These are phyloP conservation scores for Alternaria rosae DNA, from an alignment of 2,329 filamentous ascomycete genomes.

Conservation along the genomic window DNA sequence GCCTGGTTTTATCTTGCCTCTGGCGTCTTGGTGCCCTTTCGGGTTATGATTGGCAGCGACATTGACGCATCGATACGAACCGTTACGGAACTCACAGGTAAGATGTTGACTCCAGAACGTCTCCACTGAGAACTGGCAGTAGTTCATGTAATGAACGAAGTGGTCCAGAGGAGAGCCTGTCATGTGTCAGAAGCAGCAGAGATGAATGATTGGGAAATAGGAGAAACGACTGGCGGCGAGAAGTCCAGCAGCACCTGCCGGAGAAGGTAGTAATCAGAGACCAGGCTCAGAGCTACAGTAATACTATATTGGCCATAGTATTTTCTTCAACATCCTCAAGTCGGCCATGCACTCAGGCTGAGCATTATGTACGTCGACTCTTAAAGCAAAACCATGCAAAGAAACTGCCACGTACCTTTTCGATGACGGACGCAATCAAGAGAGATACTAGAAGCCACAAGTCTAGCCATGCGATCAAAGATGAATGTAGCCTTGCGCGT, in stretches of 20 bases:
- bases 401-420: slow-evolving; percentile 22
- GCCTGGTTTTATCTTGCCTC: slow-evolving; percentile 54
- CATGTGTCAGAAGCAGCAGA: not conserved
- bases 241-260: too few species aligned
- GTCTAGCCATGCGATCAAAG: slow-evolving; percentile 12
- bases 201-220: not conserved
- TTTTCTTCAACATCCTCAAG: too few species aligned
- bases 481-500: slow-evolving; percentile 51
- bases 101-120: not conserved
- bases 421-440: slow-evolving; percentile 54
- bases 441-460: slow-evolving; percentile 61
- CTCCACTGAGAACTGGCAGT: slow-evolving; percentile 26
- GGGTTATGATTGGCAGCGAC: slow-evolving; percentile 45
- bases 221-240: too few species aligned
- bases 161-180: not conserved
- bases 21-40: slow-evolving; percentile 57
- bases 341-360: too few species aligned
- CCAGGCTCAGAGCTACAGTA: too few species aligned
- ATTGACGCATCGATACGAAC: slow-evolving; percentile 37
- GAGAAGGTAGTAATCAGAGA: too few species aligned
- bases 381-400: too few species aligned
- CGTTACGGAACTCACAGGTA: not conserved
- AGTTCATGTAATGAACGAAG: slow-evolving; percentile 26
- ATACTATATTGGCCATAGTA: too few species aligned
- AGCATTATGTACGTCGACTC: not conserved